Base-by-base conservation (phyloP, 139 green algal genomes). In the Monoraphidium neglectum region DNA sequence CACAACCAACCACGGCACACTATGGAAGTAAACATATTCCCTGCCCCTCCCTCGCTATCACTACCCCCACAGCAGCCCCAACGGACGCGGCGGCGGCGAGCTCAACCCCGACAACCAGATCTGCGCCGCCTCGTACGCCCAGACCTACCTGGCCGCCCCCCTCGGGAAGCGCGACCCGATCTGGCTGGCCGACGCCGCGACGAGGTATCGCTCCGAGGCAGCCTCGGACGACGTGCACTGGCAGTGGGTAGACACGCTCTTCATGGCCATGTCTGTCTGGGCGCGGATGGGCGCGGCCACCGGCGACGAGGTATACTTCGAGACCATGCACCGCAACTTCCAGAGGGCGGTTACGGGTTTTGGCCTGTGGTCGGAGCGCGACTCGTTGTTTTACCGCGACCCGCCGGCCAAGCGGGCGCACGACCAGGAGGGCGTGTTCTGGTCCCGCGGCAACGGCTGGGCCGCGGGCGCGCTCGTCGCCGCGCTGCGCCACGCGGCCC, bases 251-350 rank as follows among this genome's bases (percentile, higher is more conserved):
- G 67, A 73, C 30, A 28, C 67, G 10, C 43, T 73, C 16, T 73
- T 53, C 67, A 73, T 73, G 67, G 67, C 30, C 26, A 60, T 32
- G 16, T 21, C 67, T 16, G 67, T 73, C 18, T 61, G 60, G 13
- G 40, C 46, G 51, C 67, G 67, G n/a, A 61, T 73, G 5, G 67
- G 67, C 2, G 67, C 67, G 35, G 24, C 32, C n/a, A 73, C 67
- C 4, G 67, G 67, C n/a, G 10, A 73, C n/a, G 13, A 26, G 59
- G 59, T n/a, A 12, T 73, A 73, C 67, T 73, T 73, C 28, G 67
- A 59, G 15, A 61, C 59, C 30, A 47, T 47, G 30, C 28, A 47
- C 16, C 15, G 16, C 2, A 61, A 61, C 67, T 73, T 73, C 51
- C 32, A 43, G 15, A 33, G 32, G 30, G 59, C 67, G 10, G 67